Evolutionary conservation across 179 eudicot species (phyloP).

Genomic region (Actinidia polygama): DNA sequence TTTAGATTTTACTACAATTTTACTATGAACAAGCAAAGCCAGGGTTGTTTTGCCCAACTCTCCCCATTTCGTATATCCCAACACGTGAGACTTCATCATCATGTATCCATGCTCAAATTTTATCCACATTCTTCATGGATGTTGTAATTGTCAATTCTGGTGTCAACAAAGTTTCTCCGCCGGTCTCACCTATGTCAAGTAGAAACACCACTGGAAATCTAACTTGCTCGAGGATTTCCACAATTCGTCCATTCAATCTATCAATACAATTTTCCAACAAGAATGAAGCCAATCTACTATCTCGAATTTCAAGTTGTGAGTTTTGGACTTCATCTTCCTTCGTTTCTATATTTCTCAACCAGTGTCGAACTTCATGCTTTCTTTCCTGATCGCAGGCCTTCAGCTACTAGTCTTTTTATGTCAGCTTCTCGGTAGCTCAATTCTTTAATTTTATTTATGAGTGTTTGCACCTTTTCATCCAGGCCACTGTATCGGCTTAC

Average conservation of each 20-base stretch:
- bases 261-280: not conserved
- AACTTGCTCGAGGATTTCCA: constrained; percentile 26
- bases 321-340: constrained; percentile 17
- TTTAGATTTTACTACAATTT: not conserved
- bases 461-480: constrained; percentile 13
- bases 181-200: constrained; percentile 23
- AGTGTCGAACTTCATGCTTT: constrained; percentile 33
- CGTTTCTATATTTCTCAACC: constrained; percentile 30
- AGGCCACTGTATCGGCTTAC: no score
- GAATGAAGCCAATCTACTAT: not conserved
- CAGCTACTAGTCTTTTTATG: constrained; percentile 21
- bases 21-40: not conserved
- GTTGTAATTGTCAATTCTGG: not conserved
- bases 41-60: constrained; percentile 15
- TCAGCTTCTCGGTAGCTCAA: constrained; percentile 30
- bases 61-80: constrained; percentile 16
- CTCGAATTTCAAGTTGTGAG: constrained; percentile 21
- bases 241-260: constrained; percentile 19
- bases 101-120: not conserved
- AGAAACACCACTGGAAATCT: constrained; percentile 27
- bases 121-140: constrained; percentile 1
- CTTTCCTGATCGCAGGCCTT: constrained; percentile 38
- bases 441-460: constrained; percentile 27
- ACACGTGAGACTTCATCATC: not conserved
- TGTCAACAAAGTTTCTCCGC: constrained; percentile 26